Percentiles rank a stretch among this genome's conserved stretches.
phyloP scores from a whole-genome alignment of 805 yeast genomes.

The Yarrowia sp. region DNA sequence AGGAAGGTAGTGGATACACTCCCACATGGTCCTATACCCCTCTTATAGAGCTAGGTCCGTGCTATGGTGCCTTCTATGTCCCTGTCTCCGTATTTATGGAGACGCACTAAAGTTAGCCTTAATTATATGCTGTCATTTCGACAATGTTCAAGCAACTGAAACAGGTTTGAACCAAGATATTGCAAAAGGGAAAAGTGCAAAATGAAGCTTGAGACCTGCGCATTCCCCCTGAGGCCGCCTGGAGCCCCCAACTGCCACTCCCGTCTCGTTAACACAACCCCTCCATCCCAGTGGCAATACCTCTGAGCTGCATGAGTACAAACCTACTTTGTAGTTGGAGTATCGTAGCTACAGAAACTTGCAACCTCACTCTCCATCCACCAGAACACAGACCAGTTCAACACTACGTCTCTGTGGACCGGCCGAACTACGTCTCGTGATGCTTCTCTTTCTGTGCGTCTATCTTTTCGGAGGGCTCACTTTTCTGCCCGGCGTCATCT shows the following conservation, averaged over 20 bases:
- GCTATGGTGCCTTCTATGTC: not conserved
- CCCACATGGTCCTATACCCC: too few species aligned
- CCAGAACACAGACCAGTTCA: not conserved
- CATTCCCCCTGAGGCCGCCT: too few species aligned
- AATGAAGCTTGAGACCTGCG: too few species aligned
- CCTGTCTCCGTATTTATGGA: not conserved
- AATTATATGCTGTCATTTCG: not conserved
- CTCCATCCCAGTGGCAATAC: not conserved
- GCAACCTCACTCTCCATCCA: not conserved
- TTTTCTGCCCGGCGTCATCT: not conserved
- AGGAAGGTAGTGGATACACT: too few species aligned
- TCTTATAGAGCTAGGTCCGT: too few species aligned
- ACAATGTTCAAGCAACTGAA: not conserved
- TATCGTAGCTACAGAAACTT: not conserved
- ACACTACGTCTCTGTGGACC: not conserved
- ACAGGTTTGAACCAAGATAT: not conserved
- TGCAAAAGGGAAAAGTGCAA: not conserved
- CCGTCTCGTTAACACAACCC: not conserved
- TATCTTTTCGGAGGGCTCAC: slow-evolving; percentile 7
- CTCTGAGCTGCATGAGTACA: not conserved
- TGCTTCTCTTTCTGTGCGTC: not conserved
- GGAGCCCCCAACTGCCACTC: not conserved
- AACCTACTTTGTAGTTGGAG: not conserved
- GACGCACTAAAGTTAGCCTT: not conserved
- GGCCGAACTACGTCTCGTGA: not conserved